Conservation (phyloP, 2,329 filamentous ascomycete species). For the Beauveria brongniartii region DNA sequence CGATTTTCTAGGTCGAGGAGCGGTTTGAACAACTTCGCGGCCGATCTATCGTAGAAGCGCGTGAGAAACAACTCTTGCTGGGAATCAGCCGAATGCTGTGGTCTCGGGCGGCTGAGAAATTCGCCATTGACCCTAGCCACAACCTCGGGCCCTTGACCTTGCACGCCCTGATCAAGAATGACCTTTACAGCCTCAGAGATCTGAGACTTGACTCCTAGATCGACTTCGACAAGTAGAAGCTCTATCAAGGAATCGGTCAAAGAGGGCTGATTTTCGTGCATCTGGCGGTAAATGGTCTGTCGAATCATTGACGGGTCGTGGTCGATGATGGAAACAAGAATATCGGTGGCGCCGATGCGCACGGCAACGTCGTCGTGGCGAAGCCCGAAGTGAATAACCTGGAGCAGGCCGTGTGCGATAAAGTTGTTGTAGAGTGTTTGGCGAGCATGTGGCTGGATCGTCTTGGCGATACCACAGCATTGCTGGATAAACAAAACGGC, state of each 20-base stretch:
- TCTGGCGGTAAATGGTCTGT: conserved; percentile 83
- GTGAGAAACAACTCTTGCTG: conserved; percentile 81
- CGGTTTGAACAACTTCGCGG: conserved; percentile 77
- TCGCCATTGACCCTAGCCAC: conserved; percentile 60
- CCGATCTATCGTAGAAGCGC: conserved; percentile 83
- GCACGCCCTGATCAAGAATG: conserved; percentile 64
- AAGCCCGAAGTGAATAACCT: conserved; percentile 86
- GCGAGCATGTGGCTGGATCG: conserved; percentile 74
- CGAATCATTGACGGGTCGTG: conserved; percentile 94
- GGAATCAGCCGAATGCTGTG: conserved; percentile 47
- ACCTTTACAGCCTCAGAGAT: conserved; percentile 94
- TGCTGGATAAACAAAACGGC: conserved; percentile 95
- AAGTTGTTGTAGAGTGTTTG: conserved; percentile 85
- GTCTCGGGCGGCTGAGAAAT: conserved; percentile 54
- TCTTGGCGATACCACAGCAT: conserved; percentile 90
- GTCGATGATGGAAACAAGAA: conserved; percentile 88
- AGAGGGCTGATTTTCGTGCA: conserved; percentile 76
- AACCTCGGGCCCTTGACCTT: conserved; percentile 41
- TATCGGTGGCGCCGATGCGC: conserved; percentile 86
- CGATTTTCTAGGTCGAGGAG: conserved; percentile 70
- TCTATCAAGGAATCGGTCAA: conserved; percentile 91
- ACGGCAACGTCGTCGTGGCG: conserved; percentile 77
- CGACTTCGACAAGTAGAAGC: conserved; percentile 80
- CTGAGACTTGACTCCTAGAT: conserved; percentile 90
- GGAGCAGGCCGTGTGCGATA: conserved; percentile 75